Percentiles rank a stretch among this genome's conserved stretches.
phyloP scores from a whole-genome alignment of 768 basidiomycete species.

The Suillus lakei region DNA sequence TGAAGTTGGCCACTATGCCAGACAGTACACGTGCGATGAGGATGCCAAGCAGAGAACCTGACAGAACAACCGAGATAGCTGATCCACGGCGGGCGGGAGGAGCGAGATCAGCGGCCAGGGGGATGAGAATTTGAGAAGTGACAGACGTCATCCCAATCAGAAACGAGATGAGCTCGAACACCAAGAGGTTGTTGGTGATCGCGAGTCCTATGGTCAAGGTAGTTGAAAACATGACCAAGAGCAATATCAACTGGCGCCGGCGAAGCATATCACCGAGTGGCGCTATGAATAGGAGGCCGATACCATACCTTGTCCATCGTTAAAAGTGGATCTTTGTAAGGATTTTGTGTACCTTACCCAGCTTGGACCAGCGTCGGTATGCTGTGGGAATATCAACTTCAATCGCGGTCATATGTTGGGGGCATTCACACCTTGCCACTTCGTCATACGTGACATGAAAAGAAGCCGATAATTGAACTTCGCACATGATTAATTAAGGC shows the following conservation, averaged over 20 bases:
- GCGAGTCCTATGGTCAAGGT: constrained; percentile 47
- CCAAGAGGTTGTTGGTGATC: constrained; percentile 34
- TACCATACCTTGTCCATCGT: neutral
- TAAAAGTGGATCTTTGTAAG: neutral
- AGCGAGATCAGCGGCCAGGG: constrained; percentile 51
- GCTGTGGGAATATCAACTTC: constrained; percentile 33
- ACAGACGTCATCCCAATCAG: constrained; percentile 46
- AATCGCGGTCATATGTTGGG: neutral
- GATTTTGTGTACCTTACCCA: constrained; percentile 53
- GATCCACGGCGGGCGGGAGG: constrained; percentile 27
- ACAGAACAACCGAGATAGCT: constrained; percentile 38
- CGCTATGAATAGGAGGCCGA: constrained; percentile 48
- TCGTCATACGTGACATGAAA: constrained; percentile 38
- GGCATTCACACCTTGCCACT: constrained; percentile 35
- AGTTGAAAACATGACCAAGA: constrained; percentile 37
- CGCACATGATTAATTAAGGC: neutral
- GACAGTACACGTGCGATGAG: constrained; percentile 37
- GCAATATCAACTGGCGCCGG: constrained; percentile 45
- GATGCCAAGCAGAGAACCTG: constrained; percentile 34
- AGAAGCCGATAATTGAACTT: constrained; percentile 40
- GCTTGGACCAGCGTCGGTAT: constrained; percentile 71
- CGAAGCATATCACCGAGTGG: constrained; percentile 53
- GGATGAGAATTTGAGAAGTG: constrained; percentile 43
- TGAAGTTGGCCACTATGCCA: constrained; percentile 46
- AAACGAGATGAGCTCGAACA: constrained; percentile 40